Percentiles rank a stretch among this genome's conserved stretches.
Evolutionary conservation across 139 green algal species (phyloP).

Genomic region (Cymbomonas tetramitiformis): DNA sequence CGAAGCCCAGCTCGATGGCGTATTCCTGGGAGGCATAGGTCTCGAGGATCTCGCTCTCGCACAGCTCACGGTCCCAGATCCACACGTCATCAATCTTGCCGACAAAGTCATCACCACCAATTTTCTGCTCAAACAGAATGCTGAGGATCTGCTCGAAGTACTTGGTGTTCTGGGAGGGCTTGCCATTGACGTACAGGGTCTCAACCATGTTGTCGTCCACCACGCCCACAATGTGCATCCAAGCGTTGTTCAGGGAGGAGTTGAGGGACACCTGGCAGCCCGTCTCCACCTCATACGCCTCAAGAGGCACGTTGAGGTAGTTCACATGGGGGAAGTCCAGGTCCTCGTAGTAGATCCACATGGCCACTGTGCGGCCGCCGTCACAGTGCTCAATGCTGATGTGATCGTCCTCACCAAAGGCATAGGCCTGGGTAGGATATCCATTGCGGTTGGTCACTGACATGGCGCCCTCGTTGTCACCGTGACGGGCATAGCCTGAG

Average conservation of each 20-base stretch:
- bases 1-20: constrained; percentile 8
- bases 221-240: background rate
- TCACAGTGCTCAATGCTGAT: constrained; percentile 4
- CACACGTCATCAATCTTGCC: constrained; percentile 18
- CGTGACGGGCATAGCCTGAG: background rate
- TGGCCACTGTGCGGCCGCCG: constrained; percentile 7
- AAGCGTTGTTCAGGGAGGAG: too few relatives aligned
- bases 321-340: constrained; percentile 9
- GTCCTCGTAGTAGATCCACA: constrained; percentile 15
- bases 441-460: background rate
- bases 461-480: background rate
- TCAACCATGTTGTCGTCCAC: background rate
- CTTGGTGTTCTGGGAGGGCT: too few relatives aligned
- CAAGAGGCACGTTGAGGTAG: too few relatives aligned
- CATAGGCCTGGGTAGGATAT: background rate
- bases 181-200: background rate
- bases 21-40: constrained; percentile 9
- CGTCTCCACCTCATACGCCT: too few relatives aligned
- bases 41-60: constrained; percentile 3
- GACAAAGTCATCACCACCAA: constrained; percentile 11
- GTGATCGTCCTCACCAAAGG: background rate
- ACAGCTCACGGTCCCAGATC: constrained; percentile 10
- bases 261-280: background rate
- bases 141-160: constrained; percentile 1
- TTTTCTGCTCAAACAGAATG: background rate